phyloP scores from a whole-genome alignment of 495 filamentous ascomycete genomes.

The Tuber borchii region DNA sequence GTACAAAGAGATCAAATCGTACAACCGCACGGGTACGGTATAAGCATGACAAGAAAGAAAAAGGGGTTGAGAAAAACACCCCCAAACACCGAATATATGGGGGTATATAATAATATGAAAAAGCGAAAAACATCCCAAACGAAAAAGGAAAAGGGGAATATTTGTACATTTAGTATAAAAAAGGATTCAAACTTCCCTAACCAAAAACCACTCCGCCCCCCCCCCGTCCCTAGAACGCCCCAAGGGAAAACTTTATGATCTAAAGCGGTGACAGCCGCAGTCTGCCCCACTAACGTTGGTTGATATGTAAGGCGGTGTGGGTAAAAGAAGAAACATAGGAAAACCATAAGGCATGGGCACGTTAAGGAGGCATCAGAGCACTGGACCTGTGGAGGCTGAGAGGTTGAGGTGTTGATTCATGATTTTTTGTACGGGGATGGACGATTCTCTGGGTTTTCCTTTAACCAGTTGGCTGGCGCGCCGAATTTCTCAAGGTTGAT shows the following conservation, averaged over 20 bases:
- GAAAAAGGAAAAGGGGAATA: background rate
- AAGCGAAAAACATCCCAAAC: background rate
- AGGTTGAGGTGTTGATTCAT: background rate
- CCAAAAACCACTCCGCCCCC: background rate
- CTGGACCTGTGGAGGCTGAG: background rate
- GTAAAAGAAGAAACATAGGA: background rate
- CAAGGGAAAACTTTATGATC: background rate
- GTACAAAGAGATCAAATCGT: background rate
- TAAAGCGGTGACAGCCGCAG: background rate
- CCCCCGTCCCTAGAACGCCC: background rate
- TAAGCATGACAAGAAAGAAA: background rate
- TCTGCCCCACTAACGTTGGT: background rate
- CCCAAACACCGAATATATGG: background rate
- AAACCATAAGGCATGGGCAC: background rate
- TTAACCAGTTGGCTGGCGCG: background rate
- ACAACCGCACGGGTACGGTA: background rate
- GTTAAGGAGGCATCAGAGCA: background rate
- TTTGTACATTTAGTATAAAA: slow-evolving; percentile 1
- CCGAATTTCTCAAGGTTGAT: background rate
- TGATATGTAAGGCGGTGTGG: background rate
- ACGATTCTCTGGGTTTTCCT: background rate
- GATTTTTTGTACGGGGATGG: background rate
- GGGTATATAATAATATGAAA: background rate
- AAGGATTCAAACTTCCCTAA: background rate
- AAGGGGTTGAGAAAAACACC: background rate